Conservation (phyloP, 441 rosid genomes). For the Erodium moschatum region DNA sequence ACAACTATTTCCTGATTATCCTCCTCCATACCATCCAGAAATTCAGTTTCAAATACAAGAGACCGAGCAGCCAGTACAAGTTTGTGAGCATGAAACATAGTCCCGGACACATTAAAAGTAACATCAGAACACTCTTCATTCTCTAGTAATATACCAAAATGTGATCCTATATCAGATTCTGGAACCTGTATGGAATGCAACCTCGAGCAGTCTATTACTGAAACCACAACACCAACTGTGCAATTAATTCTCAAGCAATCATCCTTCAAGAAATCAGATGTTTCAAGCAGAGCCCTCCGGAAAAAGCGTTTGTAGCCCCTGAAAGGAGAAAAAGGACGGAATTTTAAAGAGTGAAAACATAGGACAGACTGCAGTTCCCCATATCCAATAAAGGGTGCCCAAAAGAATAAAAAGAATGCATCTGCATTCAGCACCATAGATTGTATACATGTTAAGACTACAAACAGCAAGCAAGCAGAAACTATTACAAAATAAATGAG, state of each 20-base stretch:
- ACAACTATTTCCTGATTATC: conserved; percentile 54
- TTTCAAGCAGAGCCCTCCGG: conserved; percentile 56
- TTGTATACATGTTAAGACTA: background rate
- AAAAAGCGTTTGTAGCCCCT: conserved; percentile 96
- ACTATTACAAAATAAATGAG: background rate
- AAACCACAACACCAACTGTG: conserved; percentile 87
- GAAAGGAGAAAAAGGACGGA: conserved; percentile 10
- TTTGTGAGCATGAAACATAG: conserved; percentile 69
- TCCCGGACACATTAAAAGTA: conserved; percentile 68
- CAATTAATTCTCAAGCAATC: conserved; percentile 65
- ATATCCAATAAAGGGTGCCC: background rate
- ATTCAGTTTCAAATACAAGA: conserved; percentile 89
- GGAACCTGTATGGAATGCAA: conserved; percentile 56
- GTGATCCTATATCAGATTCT: conserved; percentile 61
- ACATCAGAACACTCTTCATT: conserved; percentile 71
- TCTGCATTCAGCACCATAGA: background rate
- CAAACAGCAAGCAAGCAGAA: background rate
- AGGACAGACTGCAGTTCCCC: background rate
- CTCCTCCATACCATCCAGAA: conserved; percentile 88
- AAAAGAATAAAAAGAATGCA: background rate
- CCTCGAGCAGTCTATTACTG: conserved; percentile 81
- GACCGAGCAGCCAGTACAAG: conserved; percentile 92
- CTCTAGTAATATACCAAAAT: conserved; percentile 71
- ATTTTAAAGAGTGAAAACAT: background rate
- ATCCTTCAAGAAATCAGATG: conserved; percentile 80